Evolutionary conservation across 345 rosid genomes (phyloP).

Genomic region (Reutealis trisperma): DNA sequence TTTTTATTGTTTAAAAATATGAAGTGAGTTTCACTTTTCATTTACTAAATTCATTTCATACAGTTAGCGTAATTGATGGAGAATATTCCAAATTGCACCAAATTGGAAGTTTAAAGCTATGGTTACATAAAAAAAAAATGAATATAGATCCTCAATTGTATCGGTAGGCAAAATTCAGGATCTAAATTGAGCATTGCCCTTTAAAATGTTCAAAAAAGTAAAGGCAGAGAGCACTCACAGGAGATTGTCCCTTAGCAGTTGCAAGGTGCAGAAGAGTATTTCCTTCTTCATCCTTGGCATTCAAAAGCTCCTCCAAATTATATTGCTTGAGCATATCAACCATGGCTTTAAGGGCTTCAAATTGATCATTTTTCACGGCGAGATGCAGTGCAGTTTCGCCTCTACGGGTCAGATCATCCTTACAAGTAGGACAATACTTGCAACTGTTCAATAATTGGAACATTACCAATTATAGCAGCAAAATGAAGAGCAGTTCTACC

Average conservation of each 20-base stretch:
- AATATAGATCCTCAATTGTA: too few relatives aligned
- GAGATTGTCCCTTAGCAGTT: background rate
- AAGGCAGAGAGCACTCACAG: too few relatives aligned
- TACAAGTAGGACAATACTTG: background rate
- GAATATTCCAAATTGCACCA: too few relatives aligned
- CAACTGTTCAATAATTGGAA: background rate
- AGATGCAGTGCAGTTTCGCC: constrained; percentile 11
- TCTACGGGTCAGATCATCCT: background rate
- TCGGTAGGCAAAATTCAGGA: too few relatives aligned
- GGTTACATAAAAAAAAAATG: too few relatives aligned
- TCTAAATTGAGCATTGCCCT: too few relatives aligned
- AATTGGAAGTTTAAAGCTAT: too few relatives aligned
- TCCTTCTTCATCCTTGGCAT: background rate
- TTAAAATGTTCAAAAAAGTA: background rate
- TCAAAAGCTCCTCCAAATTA: constrained; percentile 8
- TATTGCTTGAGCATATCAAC: background rate
- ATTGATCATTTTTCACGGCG: constrained; percentile 3
- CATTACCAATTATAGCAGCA: background rate
- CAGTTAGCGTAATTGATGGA: too few relatives aligned
- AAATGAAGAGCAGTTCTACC: constrained; percentile 8
- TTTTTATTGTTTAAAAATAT: too few relatives aligned
- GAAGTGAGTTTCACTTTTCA: too few relatives aligned
- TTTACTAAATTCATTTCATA: too few relatives aligned
- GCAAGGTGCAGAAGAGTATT: constrained; percentile 16
- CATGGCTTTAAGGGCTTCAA: constrained; percentile 8